Evolutionary conservation across 2,329 filamentous ascomycete genomes (phyloP), one percentile per base, ranked within the genome.

Genomic region (Fusarium domesticum): DNA sequence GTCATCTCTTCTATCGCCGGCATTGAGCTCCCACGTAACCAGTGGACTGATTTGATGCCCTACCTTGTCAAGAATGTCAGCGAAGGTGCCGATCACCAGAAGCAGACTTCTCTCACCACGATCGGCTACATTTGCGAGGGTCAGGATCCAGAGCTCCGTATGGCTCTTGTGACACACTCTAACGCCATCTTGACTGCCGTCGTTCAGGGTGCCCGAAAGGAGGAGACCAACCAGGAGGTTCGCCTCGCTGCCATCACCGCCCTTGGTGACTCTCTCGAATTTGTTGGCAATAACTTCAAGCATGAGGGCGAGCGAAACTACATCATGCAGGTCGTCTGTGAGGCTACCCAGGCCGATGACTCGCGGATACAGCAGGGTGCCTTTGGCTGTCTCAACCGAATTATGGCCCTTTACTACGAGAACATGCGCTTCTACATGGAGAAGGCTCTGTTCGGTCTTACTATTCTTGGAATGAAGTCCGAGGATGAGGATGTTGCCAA

Each of bases 361-460:
- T 81, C 80, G 47, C 83, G 90, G 64, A 95, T 98, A 68, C 91
- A 97, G 71, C 89, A 96, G 67, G 91, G 90, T 50, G 89, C 93
- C 34, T 98, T 96, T 67, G 93, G 93, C 60, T 97, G 93, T 69
- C 75, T 98, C 58, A 98, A 98, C 80, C 84, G 93, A 63, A 97
- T 98, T 70, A 98, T 98, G 93, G 88, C 81, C 49, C 81, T 96
- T 53, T 98, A 98, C 78, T 98, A 98, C 69, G 93, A 98, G 63
- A 95, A 96, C 75, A 98, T 98, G 93, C 86, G 91, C 62, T 98
- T 96, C 73, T 98, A 98, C 76, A 98, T 98, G 93, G 93, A 98
- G 78, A 97, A 97, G 81, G 93, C 93, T 28, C 80, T 98, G 34
- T 98, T 98, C 61, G 93, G 93, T 46, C 79, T 98, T 32, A 98